Base-by-base conservation (phyloP, 176 grass and related monocot genomes). In the Ensete ventricosum region DNA sequence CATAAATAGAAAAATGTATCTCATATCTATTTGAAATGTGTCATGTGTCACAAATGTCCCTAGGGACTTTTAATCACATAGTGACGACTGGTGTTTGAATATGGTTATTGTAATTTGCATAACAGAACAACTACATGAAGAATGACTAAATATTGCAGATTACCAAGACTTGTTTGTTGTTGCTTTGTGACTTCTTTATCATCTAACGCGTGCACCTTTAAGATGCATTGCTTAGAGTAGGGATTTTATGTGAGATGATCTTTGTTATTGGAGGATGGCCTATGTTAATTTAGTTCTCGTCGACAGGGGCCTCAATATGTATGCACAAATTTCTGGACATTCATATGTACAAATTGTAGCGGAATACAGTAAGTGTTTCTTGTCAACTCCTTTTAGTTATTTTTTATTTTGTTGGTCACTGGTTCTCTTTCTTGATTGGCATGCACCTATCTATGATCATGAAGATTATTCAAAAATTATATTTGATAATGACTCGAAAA, bases 271-370 rank as follows among this genome's bases (percentile, higher is more conserved):
- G 26, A 50, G 26, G 58, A 79, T 49, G 34, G 52, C 20, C 2
- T 58, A 66, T 77, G 11, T 19, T 51, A 57, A 55, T 65, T 26
- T 76, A 66, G 59, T 82, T 58, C 54, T 54, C 49, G 16, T 89
- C 13, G 72, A 73, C 88, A 90, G 88, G 84, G 88, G 29, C 84
- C 88, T 10, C 88, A 90, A 79, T 90, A 90, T 80, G 88, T 90
- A 77, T 90, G 88, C 84, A 87, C 88, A 81, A 87, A 75, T 83
- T 87, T 90, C 80, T 82, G 78, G 20, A 90, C 88, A 57, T 87
- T 87, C 62, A 79, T 90, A 64, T 90, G 88, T 59, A 82, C 64
- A 58, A 86, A 79, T 76, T 90, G 88, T 78, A 90, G 88, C 14
- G 88, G 88, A 82, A 87, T 87, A 76, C 88, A 90, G 88, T 90